Evolutionary conservation across 345 rosid genomes (phyloP), one percentile per base, ranked within the genome.

Genomic region (Sonneratia caseolaris): DNA sequence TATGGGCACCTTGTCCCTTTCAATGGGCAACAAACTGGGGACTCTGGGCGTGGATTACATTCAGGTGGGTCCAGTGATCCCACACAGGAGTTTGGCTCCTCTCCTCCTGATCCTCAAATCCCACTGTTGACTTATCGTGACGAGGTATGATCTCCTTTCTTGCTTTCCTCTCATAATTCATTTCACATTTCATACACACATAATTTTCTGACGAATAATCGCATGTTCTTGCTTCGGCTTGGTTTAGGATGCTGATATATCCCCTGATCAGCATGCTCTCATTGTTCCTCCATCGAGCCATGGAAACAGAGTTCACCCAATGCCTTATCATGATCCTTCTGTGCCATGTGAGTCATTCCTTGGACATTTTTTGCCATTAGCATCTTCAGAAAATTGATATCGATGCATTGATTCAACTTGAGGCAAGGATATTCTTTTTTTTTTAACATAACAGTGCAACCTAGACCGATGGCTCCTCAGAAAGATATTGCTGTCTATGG

Each of bases 401-500:
- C 9, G 51, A 2, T 42, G 45, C 13, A 9, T 47, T 2, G 0
- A 47, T 47, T 47, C 15, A 1, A 9, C 15, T 47, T 9, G 51
- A 47, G 5, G 0, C 15, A 12, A 47, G 2, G 43, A 40, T 40
- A 40, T 47, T 47, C 51, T 8, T 8, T 4, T 4, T 4, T 9
- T 47, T 47, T 9, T 47, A 3, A 42, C 3, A 43, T 73, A 71
- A 70, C 86, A 93, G 98, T 85, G 75, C 90, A 82, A 76, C 91
- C 93, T 59, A 86, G 97, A 72, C 81, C 96, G 4, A 86, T 93
- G 97, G 97, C 81, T 72, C 97, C 97, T 61, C 86, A 86, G 51
- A 93, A 91, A 74, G 98, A 93, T 70, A 78, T 89, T 68, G 93
- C 93, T 5, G 92, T 84, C 27, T 91, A 93, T 51, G 98, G 98